Percentiles rank a stretch among this genome's conserved stretches.
Conservation (phyloP, 1,139 yeast species). For the Meyerozyma athensensis region DNA sequence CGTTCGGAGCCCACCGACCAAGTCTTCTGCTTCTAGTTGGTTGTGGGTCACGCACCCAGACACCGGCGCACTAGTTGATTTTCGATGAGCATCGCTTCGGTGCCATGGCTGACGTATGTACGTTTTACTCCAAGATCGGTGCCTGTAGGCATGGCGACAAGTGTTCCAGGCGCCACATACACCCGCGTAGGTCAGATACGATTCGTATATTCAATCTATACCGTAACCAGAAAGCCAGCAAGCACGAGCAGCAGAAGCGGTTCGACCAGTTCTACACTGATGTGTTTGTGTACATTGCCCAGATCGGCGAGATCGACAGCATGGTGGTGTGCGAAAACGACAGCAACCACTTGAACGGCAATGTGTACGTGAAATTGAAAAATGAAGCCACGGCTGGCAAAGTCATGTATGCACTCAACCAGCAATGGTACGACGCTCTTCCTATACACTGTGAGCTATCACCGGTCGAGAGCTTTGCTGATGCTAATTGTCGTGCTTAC, state of each 20-base stretch:
- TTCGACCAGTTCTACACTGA: conserved; percentile 73
- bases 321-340: conserved; percentile 79
- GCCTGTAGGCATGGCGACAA: conserved; percentile 93
- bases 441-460: conserved; percentile 82
- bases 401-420: conserved; percentile 60
- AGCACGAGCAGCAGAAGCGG: conserved; percentile 42
- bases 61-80: not conserved
- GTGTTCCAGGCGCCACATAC: conserved; percentile 73
- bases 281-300: conserved; percentile 62
- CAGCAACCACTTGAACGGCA: conserved; percentile 77
- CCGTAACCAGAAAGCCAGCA: conserved; percentile 52
- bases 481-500: conserved; percentile 72
- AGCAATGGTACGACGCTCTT: conserved; percentile 75
- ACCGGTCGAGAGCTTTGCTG: conserved; percentile 68
- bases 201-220: conserved; percentile 66
- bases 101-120: conserved; percentile 18
- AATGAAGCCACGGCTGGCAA: conserved; percentile 53
- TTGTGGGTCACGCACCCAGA: not conserved
- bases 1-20: conserved; percentile 55
- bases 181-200: conserved; percentile 66
- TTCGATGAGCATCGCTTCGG: not conserved
- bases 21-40: conserved; percentile 58
- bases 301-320: conserved; percentile 59
- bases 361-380: conserved; percentile 67
- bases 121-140: conserved; percentile 78